Percentiles rank a stretch among this genome's conserved stretches.
phyloP scores from a whole-genome alignment of 495 filamentous ascomycete genomes.

The Penicillium longicatenatum region DNA sequence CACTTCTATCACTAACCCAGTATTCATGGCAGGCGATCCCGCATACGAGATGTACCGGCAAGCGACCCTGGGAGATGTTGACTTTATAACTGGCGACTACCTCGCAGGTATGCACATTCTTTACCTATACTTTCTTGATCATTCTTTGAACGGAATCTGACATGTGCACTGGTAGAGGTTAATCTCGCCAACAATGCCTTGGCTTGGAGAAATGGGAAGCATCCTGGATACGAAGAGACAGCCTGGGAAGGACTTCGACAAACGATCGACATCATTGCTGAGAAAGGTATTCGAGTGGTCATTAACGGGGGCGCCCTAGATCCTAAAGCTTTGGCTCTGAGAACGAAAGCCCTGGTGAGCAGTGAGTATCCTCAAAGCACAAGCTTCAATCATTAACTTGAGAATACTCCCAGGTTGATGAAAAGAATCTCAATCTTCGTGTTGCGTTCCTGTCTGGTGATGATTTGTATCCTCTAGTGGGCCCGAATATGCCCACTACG shows the following conservation, averaged over 20 bases:
- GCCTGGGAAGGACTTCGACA: conserved; percentile 49
- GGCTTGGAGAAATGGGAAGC: conserved; percentile 35
- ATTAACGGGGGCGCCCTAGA: conserved; percentile 50
- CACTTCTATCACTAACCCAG: neutral
- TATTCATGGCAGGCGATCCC: conserved; percentile 35
- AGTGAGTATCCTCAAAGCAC: neutral
- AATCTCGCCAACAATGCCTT: conserved; percentile 50
- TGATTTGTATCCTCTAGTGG: conserved; percentile 32
- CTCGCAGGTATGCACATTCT: conserved; percentile 40
- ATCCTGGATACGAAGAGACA: conserved; percentile 44
- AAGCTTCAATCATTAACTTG: neutral
- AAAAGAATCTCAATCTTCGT: conserved; percentile 34
- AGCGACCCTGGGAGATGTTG: conserved; percentile 48
- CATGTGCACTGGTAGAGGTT: conserved; percentile 37
- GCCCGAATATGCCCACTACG: conserved; percentile 30
- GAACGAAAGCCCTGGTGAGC: conserved; percentile 37
- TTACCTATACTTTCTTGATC: neutral
- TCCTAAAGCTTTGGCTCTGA: conserved; percentile 43
- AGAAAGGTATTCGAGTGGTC: conserved; percentile 46
- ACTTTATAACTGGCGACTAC: conserved; percentile 60
- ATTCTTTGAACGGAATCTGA: too few species aligned
- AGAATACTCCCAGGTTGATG: conserved; percentile 13
- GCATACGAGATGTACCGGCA: conserved; percentile 47
- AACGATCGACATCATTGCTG: conserved; percentile 42
- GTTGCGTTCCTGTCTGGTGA: conserved; percentile 54